These are phyloP conservation scores for Daldinia decipiens DNA, from an alignment of 495 filamentous ascomycete species.

Conservation along the genomic window DNA sequence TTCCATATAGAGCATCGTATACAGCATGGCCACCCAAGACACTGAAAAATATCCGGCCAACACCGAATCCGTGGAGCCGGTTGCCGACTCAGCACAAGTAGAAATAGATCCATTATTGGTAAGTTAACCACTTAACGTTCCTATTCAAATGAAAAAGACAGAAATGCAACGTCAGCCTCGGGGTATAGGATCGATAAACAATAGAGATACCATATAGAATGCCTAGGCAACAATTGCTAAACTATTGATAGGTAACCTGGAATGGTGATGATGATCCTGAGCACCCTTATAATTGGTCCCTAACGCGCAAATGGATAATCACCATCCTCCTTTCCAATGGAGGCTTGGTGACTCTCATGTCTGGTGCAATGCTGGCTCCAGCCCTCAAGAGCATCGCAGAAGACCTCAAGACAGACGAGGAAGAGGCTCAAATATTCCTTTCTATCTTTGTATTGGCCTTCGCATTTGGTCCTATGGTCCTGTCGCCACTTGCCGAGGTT, in stretches of 20 bases:
- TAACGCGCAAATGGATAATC: constrained; percentile 69
- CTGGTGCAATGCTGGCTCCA: constrained; percentile 74
- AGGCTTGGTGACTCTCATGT: constrained; percentile 71
- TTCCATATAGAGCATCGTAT: background rate
- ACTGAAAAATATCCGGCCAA: background rate
- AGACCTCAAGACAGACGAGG: constrained; percentile 63
- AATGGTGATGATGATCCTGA: constrained; percentile 55
- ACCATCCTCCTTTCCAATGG: constrained; percentile 61
- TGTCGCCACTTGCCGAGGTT: constrained; percentile 69
- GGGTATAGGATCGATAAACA: background rate
- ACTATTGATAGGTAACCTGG: constrained; percentile 24
- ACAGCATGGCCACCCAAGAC: constrained; percentile 8
- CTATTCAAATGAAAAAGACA: background rate
- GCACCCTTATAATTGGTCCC: constrained; percentile 70
- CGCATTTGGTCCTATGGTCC: constrained; percentile 67
- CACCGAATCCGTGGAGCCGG: background rate
- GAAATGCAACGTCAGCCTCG: background rate
- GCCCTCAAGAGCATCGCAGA: constrained; percentile 62
- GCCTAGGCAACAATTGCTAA: background rate
- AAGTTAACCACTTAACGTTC: background rate
- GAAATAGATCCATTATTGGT: constrained; percentile 18
- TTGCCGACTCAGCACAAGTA: background rate
- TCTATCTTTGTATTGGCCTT: constrained; percentile 63
- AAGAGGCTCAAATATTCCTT: constrained; percentile 47
- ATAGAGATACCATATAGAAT: background rate